phyloP scores from a whole-genome alignment of 805 yeast genomes.

The Lipomyces lipofer region DNA sequence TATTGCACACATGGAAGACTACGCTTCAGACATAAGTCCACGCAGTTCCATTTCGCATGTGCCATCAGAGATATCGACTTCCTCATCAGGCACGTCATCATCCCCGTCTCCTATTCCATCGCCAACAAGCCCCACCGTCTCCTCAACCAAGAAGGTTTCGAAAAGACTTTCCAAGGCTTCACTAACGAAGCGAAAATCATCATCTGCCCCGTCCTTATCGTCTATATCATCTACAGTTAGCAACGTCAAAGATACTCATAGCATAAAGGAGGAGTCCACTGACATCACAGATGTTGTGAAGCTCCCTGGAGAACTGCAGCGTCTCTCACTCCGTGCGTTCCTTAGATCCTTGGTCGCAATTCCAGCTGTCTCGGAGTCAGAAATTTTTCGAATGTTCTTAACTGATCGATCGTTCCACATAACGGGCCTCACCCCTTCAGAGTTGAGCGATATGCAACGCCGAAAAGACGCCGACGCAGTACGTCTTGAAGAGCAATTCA shows the following conservation, averaged over 20 bases:
- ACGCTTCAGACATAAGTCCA: conserved; percentile 28
- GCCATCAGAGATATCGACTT: conserved; percentile 14
- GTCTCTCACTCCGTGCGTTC: conserved; percentile 78
- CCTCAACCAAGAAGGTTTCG: neutral
- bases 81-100: neutral
- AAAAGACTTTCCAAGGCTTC: conserved; percentile 12
- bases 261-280: neutral
- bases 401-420: conserved; percentile 42
- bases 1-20: conserved; percentile 14
- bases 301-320: conserved; percentile 70
- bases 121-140: neutral
- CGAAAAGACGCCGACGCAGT: conserved; percentile 65
- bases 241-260: neutral
- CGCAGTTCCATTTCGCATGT: conserved; percentile 21
- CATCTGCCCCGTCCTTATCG: conserved; percentile 18
- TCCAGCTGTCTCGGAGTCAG: conserved; percentile 56
- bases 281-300: conserved; percentile 19
- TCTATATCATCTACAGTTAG: neutral
- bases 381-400: conserved; percentile 56
- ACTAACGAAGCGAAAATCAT: conserved; percentile 5
- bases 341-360: conserved; percentile 54
- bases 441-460: conserved; percentile 55
- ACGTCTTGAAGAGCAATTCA: conserved; percentile 60
- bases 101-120: neutral
- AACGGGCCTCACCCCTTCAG: conserved; percentile 43